Conservation (phyloP, 1,284 basidiomycete genomes). For the Ustilago shanxiensis region DNA sequence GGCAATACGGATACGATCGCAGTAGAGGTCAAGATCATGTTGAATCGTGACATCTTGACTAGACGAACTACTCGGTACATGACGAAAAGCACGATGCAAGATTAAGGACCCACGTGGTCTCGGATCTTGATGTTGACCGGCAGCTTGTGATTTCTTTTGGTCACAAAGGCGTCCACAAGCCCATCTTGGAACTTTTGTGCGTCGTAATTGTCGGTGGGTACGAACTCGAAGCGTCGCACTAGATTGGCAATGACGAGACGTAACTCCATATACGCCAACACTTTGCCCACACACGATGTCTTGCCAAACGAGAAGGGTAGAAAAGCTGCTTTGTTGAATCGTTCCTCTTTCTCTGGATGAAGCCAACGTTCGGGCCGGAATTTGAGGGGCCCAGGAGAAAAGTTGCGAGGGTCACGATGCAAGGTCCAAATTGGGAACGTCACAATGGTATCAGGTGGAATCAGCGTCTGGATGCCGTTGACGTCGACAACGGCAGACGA, state of each 20-base stretch:
- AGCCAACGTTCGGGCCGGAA: slow-evolving; percentile 45
- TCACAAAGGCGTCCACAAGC: slow-evolving; percentile 19
- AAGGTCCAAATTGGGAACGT: slow-evolving; percentile 38
- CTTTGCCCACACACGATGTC: slow-evolving; percentile 39
- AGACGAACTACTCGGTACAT: no score
- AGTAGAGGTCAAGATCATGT: no score
- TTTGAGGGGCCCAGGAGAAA: slow-evolving; percentile 29
- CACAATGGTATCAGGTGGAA: slow-evolving; percentile 28
- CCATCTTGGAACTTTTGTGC: slow-evolving; percentile 29
- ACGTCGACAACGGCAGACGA: slow-evolving; percentile 15
- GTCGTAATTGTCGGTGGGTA: slow-evolving; percentile 20
- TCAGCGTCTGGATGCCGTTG: slow-evolving; percentile 26
- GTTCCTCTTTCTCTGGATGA: slow-evolving; percentile 21
- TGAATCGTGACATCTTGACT: no score
- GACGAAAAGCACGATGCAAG: not conserved
- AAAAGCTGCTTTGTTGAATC: slow-evolving; percentile 36
- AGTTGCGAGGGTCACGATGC: slow-evolving; percentile 43
- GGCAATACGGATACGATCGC: no score
- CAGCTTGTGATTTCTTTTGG: slow-evolving; percentile 21
- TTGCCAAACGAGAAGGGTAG: slow-evolving; percentile 44
- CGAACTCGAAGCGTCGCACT: slow-evolving; percentile 37
- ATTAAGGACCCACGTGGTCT: slow-evolving; percentile 15
- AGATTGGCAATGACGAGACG: slow-evolving; percentile 29
- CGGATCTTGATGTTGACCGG: slow-evolving; percentile 21
- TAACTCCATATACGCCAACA: slow-evolving; percentile 44